Evolutionary conservation across 768 basidiomycete genomes (phyloP).

Genomic region (Xerocomellus intermedius): DNA sequence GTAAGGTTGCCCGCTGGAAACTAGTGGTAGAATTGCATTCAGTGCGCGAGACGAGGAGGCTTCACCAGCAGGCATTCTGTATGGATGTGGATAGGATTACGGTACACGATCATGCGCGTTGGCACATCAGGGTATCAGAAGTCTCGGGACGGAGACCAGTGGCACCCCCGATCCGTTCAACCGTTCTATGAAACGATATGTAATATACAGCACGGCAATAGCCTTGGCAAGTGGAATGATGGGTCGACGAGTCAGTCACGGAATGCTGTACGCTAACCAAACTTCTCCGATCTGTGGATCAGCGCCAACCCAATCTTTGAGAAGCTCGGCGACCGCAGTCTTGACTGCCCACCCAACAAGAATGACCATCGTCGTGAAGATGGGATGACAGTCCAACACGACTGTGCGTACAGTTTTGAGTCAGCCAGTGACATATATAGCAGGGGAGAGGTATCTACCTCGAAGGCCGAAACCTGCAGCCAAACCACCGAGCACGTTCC

Average conservation of each 20-base stretch:
- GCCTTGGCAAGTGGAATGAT: background rate
- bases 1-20: slow-evolving; percentile 70
- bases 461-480: slow-evolving; percentile 83
- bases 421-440: background rate
- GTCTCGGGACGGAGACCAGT: slow-evolving; percentile 13
- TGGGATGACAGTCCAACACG: slow-evolving; percentile 71
- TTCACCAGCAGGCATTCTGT: slow-evolving; percentile 25
- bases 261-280: slow-evolving; percentile 84
- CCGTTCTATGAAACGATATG: background rate
- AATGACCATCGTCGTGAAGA: slow-evolving; percentile 74
- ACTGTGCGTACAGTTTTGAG: slow-evolving; percentile 41
- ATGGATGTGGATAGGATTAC: slow-evolving; percentile 8
- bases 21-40: slow-evolving; percentile 72
- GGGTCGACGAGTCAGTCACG: slow-evolving; percentile 34
- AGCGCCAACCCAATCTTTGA: slow-evolving; percentile 67
- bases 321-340: slow-evolving; percentile 56
- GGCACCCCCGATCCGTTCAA: slow-evolving; percentile 2
- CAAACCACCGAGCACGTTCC: slow-evolving; percentile 83
- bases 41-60: slow-evolving; percentile 62
- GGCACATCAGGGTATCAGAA: slow-evolving; percentile 20
- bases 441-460: slow-evolving; percentile 42
- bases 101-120: background rate
- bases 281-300: slow-evolving; percentile 57
- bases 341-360: slow-evolving; percentile 72
- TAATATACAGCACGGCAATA: slow-evolving; percentile 2